A percentile compares a stretch with the other conserved stretches of the same genome.
phyloP scores from a whole-genome alignment of 2,329 filamentous ascomycete species.

The Pseudogymnoascus sp. region DNA sequence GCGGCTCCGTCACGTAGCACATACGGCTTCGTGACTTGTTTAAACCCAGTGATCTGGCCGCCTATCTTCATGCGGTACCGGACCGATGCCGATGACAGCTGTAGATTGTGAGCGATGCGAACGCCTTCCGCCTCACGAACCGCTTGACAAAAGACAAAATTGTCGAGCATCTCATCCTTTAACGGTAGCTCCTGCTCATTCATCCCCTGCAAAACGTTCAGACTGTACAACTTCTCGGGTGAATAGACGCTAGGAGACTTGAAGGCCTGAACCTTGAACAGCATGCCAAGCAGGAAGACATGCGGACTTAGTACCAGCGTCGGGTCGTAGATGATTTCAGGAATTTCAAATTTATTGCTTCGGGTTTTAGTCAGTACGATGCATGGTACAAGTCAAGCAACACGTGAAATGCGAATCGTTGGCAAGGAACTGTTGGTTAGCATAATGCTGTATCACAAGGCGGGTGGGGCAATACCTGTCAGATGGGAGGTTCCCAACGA shows the following conservation, averaged over 20 bases:
- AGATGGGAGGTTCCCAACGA: too few species aligned
- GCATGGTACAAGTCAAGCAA: too few species aligned
- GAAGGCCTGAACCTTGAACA: constrained; percentile 29
- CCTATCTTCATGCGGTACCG: constrained; percentile 25
- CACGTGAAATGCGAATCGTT: too few species aligned
- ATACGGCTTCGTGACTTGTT: constrained; percentile 29
- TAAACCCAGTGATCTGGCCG: constrained; percentile 29
- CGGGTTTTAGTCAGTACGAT: not conserved
- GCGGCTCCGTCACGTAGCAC: constrained; percentile 28
- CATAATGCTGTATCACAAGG: too few species aligned
- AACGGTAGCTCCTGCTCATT: constrained; percentile 29
- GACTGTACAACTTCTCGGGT: constrained; percentile 29
- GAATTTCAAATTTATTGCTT: constrained; percentile 27
- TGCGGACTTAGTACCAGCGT: constrained; percentile 29
- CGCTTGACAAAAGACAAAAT: constrained; percentile 28
- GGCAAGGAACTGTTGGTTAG: too few species aligned
- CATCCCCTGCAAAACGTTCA: constrained; percentile 26
- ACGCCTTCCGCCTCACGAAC: constrained; percentile 20
- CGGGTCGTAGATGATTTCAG: constrained; percentile 28
- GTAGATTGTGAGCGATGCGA: constrained; percentile 24
- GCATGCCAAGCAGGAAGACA: constrained; percentile 26
- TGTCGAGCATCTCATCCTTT: constrained; percentile 27
- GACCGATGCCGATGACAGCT: constrained; percentile 22
- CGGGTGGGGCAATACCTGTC: too few species aligned
- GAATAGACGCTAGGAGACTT: constrained; percentile 27